A percentile compares a stretch with the other conserved stretches of the same genome.
Evolutionary conservation across 768 basidiomycete species (phyloP).

Genomic region (Rhodotorula graminis): DNA sequence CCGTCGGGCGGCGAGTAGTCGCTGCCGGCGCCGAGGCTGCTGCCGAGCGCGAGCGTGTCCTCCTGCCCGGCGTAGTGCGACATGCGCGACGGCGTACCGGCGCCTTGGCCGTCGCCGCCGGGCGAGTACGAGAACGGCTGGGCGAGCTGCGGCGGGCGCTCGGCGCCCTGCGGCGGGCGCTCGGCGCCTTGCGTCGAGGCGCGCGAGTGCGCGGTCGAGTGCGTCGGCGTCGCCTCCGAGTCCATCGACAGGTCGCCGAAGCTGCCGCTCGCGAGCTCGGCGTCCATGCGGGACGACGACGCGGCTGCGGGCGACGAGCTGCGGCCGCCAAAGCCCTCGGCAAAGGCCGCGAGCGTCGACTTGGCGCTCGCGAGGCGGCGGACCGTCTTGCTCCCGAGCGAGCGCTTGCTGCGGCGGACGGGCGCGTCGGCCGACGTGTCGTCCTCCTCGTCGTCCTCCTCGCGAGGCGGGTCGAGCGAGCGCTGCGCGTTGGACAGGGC

Average conservation of each 20-base stretch:
- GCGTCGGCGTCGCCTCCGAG: conserved; percentile 32
- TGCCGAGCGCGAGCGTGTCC: neutral
- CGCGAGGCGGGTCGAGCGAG: conserved; percentile 1
- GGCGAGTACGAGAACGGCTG: conserved; percentile 22
- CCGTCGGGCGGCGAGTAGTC: conserved; percentile 9
- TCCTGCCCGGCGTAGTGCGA: neutral
- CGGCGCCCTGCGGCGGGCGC: neutral
- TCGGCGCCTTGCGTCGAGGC: neutral
- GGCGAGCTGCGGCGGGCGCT: conserved; percentile 3
- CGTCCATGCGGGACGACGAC: neutral
- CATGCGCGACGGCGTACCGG: neutral
- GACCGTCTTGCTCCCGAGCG: conserved; percentile 16
- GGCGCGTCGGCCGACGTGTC: conserved; percentile 6
- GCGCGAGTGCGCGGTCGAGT: conserved; percentile 25
- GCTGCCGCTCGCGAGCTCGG: neutral
- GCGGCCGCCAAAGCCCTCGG: conserved; percentile 3
- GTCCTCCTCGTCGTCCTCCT: conserved; percentile 22
- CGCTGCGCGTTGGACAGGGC: neutral
- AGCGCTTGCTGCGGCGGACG: conserved; percentile 11
- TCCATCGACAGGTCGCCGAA: conserved; percentile 30
- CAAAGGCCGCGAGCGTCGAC: conserved; percentile 24
- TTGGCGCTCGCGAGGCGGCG: conserved; percentile 25
- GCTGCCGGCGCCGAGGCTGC: neutral
- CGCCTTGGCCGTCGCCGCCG: neutral
- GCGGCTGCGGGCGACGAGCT: neutral